Evolutionary conservation across 768 basidiomycete genomes (phyloP), one percentile per base, ranked within the genome.

Genomic region (Suillus clintonianus): DNA sequence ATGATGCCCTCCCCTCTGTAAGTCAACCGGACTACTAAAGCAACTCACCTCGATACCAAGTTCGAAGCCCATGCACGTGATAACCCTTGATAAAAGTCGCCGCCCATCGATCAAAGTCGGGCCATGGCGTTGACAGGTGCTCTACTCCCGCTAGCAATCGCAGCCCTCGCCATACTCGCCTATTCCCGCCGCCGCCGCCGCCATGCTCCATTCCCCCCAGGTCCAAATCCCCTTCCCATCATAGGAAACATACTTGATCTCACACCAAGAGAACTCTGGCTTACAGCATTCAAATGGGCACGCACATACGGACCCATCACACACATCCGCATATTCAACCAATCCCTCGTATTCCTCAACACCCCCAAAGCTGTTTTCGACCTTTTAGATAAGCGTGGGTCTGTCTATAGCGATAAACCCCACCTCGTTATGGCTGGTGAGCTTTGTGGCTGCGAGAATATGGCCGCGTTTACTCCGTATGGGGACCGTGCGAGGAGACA

Each of bases 391-490:
- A 89, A 85, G 70, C 83, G 85, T 36, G 89, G 90, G 8, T 77
- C 83, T 10, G 86, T 91, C 34, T 92, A 92, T 72, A 87, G 90
- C 9, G 91, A 92, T 76, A 90, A 89, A 72, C 89, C 89, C 0
- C 76, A 78, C 30, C 77, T 91, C 27, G 80, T 89, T 50, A 92
- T 93, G 91, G 79, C 77, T 15, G 86, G 87, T 27, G 89, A 92
- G 59, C 78, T 91, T 83, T 77, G 88, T 68, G 87, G 87, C 43
- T 89, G 88, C 72, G 82, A 89, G 69, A 85, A 88, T 71, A 89
- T 90, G 86, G 83, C 87, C 60, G 88, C 87, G 2, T 90, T 91
- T 72, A 88, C 87, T 5, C 80, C 81, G 19, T 89, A 91, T 69
- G 85, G 85, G 39, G 87, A 89, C 64, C 80, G 81, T 69, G 81